phyloP scores from a whole-genome alignment of 2,329 filamentous ascomycete species.

The Aureobasidium sp. region DNA sequence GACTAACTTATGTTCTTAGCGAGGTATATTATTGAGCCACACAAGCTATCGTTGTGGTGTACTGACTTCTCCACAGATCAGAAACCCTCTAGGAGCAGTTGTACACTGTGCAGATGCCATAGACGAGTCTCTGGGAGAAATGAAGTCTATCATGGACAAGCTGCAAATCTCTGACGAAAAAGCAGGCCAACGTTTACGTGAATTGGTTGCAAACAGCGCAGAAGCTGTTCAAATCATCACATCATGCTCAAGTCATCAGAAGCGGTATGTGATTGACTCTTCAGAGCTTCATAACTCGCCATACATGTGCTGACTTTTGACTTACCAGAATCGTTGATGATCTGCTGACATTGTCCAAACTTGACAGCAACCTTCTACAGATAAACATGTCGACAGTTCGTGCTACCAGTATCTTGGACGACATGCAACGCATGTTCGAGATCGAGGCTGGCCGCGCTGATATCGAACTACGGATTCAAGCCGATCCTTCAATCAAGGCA shows the following conservation, averaged over 20 bases:
- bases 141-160: conserved; percentile 9
- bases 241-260: conserved; percentile 40
- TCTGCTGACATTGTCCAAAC: conserved; percentile 37
- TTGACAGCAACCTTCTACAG: conserved; percentile 36
- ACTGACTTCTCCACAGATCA: conserved; percentile 13
- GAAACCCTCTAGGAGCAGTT: conserved; percentile 18
- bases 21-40: neutral
- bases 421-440: conserved; percentile 29
- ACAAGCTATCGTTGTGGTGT: rapidly evolving
- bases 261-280: conserved; percentile 21
- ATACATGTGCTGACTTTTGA: neutral
- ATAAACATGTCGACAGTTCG: conserved; percentile 20
- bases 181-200: conserved; percentile 18
- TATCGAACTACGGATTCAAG: conserved; percentile 19
- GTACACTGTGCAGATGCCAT: conserved; percentile 18
- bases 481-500: conserved; percentile 2
- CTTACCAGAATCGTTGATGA: conserved; percentile 37
- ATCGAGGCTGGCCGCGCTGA: conserved; percentile 23
- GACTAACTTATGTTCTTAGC: conserved; percentile 11
- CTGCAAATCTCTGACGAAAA: conserved; percentile 15
- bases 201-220: conserved; percentile 24
- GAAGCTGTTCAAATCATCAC: conserved; percentile 36
- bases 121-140: conserved; percentile 13
- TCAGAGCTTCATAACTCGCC: neutral
- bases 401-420: conserved; percentile 19